Percentiles rank a stretch among this genome's conserved stretches.
Conservation (phyloP, 2,329 filamentous ascomycete species). For the Furcasterigmium sp. region DNA sequence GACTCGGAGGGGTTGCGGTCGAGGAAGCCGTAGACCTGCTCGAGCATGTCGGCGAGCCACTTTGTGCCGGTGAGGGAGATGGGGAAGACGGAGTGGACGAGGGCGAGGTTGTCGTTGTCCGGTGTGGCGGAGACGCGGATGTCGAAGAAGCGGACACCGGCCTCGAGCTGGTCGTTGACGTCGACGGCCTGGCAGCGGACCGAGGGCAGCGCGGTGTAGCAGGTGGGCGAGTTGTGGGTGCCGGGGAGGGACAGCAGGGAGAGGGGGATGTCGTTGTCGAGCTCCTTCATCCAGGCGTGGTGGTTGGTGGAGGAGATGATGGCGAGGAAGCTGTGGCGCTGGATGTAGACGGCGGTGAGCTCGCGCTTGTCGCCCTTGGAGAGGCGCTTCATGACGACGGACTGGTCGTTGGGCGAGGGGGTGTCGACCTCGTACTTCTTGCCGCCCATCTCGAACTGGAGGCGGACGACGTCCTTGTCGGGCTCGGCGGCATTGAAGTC, state of each 20-base stretch:
- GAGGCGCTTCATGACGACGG: slow-evolving; percentile 55
- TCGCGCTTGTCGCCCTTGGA: slow-evolving; percentile 44
- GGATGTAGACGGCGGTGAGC: slow-evolving; percentile 64
- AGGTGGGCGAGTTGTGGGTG: slow-evolving; percentile 91
- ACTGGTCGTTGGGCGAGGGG: slow-evolving; percentile 56
- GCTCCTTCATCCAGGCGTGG: slow-evolving; percentile 72
- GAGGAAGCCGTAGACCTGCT: slow-evolving; percentile 70
- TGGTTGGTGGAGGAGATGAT: slow-evolving; percentile 69
- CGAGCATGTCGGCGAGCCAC: slow-evolving; percentile 69
- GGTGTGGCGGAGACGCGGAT: slow-evolving; percentile 61
- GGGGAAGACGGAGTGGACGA: slow-evolving; percentile 89
- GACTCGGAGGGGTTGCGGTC: slow-evolving; percentile 74
- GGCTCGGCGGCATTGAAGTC: slow-evolving; percentile 55
- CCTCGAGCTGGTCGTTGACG: slow-evolving; percentile 71
- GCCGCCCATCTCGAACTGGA: slow-evolving; percentile 63
- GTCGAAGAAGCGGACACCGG: slow-evolving; percentile 93
- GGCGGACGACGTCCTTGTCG: slow-evolving; percentile 59
- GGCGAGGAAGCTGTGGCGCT: slow-evolving; percentile 46
- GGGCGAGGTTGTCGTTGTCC: slow-evolving; percentile 62
- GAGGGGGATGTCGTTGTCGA: slow-evolving; percentile 67
- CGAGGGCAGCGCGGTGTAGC: slow-evolving; percentile 78
- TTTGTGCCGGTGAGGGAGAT: slow-evolving; percentile 78
- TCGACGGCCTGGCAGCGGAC: slow-evolving; percentile 87
- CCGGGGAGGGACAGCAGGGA: slow-evolving; percentile 85
- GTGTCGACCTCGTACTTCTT: slow-evolving; percentile 69